Evolutionary conservation across 148 eudicot genomes (phyloP).

Genomic region (Rhododendron ferrugineum): DNA sequence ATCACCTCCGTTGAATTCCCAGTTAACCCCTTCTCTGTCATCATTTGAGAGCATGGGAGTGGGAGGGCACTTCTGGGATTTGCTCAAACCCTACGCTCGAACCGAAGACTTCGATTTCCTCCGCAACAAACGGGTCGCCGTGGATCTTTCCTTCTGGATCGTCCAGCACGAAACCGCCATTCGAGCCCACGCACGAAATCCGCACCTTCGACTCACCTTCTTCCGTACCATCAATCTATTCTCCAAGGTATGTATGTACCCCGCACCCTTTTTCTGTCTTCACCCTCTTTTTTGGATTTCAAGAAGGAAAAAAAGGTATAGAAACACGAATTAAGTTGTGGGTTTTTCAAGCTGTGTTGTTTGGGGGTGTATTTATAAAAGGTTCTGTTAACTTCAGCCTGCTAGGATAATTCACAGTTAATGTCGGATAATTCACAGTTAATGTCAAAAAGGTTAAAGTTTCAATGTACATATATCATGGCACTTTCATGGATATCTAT

Average conservation of each 20-base stretch:
- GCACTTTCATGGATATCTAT: too few relatives aligned
- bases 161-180: constrained; percentile 87
- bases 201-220: constrained; percentile 72
- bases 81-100: constrained; percentile 73
- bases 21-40: not conserved
- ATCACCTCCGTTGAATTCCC: constrained; percentile 3
- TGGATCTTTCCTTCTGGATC: constrained; percentile 93
- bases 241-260: constrained; percentile 52
- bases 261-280: not conserved
- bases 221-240: constrained; percentile 81
- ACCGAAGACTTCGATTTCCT: constrained; percentile 66
- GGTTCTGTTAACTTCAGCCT: too few relatives aligned
- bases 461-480: not conserved
- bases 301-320: not conserved
- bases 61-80: constrained; percentile 90
- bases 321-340: not conserved
- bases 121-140: constrained; percentile 77
- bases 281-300: not conserved
- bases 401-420: too few relatives aligned
- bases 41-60: constrained; percentile 54
- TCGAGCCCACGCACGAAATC: constrained; percentile 43
- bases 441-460: too few relatives aligned
- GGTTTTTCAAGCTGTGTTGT: not conserved
- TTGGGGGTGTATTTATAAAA: not conserved
- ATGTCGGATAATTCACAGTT: too few relatives aligned